Conservation (phyloP, 2,329 filamentous ascomycete genomes). For the Fusarium sp. region DNA sequence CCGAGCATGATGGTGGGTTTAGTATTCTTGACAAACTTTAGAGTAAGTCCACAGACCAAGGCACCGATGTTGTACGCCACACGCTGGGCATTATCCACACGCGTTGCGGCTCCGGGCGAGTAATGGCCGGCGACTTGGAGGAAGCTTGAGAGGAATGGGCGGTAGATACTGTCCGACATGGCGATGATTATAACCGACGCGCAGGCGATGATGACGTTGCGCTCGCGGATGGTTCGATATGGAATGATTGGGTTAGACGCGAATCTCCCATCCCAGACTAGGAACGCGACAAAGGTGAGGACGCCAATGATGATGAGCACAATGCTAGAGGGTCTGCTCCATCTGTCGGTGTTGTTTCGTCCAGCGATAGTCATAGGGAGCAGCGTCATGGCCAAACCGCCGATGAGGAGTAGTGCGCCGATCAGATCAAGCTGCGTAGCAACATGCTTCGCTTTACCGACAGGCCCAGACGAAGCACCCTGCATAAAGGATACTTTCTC, state of each 20-base stretch:
- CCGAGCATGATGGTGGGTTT: constrained; percentile 34
- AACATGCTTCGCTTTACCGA: constrained; percentile 17
- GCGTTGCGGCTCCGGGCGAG: constrained; percentile 30
- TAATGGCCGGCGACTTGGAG: constrained; percentile 29
- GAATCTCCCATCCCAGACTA: constrained; percentile 32
- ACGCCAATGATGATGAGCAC: constrained; percentile 28
- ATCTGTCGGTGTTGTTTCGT: constrained; percentile 31
- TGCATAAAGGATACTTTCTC: constrained; percentile 21
- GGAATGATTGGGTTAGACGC: constrained; percentile 32
- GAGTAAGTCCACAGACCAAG: background rate
- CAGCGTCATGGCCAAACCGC: constrained; percentile 33
- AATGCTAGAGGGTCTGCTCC: constrained; percentile 31
- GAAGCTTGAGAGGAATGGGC: constrained; percentile 32
- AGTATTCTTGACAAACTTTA: constrained; percentile 35
- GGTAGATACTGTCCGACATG: constrained; percentile 38
- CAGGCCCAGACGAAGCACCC: background rate
- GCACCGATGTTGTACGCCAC: constrained; percentile 33
- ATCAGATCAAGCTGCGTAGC: constrained; percentile 19
- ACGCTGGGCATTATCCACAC: constrained; percentile 32
- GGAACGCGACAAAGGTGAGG: constrained; percentile 16
- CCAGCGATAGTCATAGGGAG: constrained; percentile 36
- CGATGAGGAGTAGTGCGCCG: constrained; percentile 29
- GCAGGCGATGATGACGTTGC: constrained; percentile 36
- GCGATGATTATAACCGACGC: constrained; percentile 30
- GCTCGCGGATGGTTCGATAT: constrained; percentile 33